Evolutionary conservation across 768 basidiomycete species (phyloP), one percentile per base, ranked within the genome.

Genomic region (Lyophyllum semitale): DNA sequence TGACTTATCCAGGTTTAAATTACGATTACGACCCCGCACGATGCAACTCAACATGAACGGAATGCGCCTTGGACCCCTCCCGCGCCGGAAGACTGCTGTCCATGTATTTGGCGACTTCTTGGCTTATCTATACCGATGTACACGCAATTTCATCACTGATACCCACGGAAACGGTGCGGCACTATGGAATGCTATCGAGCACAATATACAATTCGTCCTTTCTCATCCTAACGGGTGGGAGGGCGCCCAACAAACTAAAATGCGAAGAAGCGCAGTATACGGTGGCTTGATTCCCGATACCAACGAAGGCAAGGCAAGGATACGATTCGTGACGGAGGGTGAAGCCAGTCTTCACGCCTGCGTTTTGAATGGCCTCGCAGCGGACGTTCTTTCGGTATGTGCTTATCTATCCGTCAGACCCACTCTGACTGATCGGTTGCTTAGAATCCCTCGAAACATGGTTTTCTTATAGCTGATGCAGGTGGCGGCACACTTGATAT

Each of bases 141-240:
- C 89, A 6, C 81, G 82, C 44, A 84, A 77, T 35, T 91, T 91
- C 68, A 89, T 92, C 69, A 78, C 77, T 55, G 88, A 91, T 59
- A 91, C 89, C n/a, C 88, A 92, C 62, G 89, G 88, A n/a, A 87
- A 87, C 57, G 89, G 89, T 0, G 71, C 73, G 20, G 73, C 79
- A 20, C 69, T 91, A 0, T 91, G 89, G 87, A 80, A 79, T n/a
- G 77, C 84, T 3, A 83, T 91, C 25, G 88, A 90, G 64, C 65
- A 78, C 42, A 78, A 86, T 63, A 79, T 89, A 43, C 86, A 91
- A 63, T 83, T 91, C 57, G 88, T 92, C 3, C 72, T 91, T 33
- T 86, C 85, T 37, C 89, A 91, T 67, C 89, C 89, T 13, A 92
- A 91, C 60, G 89, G 89, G 5, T 92, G 89, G 89, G 89, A 91